Evolutionary conservation across 1,139 yeast species (phyloP).

Genomic region (Debaryomycetaceae sp.): DNA sequence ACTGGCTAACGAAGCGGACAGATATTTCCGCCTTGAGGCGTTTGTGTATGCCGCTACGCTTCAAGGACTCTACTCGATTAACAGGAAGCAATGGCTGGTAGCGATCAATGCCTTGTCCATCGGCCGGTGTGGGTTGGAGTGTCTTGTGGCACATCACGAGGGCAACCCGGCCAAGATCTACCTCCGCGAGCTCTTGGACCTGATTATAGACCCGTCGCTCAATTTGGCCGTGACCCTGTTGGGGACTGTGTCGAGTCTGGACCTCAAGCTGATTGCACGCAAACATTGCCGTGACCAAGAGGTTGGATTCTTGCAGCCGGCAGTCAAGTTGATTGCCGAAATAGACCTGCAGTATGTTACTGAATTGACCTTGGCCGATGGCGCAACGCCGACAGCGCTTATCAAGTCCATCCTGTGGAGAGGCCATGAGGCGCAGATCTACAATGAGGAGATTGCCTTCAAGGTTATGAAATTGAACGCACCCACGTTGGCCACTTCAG

Average conservation of each 20-base stretch:
- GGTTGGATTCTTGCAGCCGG: slow-evolving; percentile 32
- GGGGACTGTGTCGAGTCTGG: slow-evolving; percentile 22
- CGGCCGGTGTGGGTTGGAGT: slow-evolving; percentile 60
- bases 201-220: slow-evolving; percentile 66
- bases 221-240: slow-evolving; percentile 51
- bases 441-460: slow-evolving; percentile 70
- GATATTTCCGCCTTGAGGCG: slow-evolving; percentile 47
- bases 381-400: slow-evolving; percentile 18
- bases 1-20: slow-evolving; percentile 28
- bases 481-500: slow-evolving; percentile 16
- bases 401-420: slow-evolving; percentile 59
- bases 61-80: slow-evolving; percentile 56
- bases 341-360: slow-evolving; percentile 41
- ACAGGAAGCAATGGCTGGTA: slow-evolving; percentile 53
- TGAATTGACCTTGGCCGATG: slow-evolving; percentile 19
- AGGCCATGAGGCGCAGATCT: slow-evolving; percentile 61
- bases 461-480: slow-evolving; percentile 42
- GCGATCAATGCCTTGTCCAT: slow-evolving; percentile 53
- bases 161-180: slow-evolving; percentile 19
- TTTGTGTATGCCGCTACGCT: slow-evolving; percentile 56
- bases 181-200: slow-evolving; percentile 53
- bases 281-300: slow-evolving; percentile 30
- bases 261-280: slow-evolving; percentile 46
- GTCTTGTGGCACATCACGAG: slow-evolving; percentile 30
- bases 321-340: slow-evolving; percentile 33